Evolutionary conservation across 2,329 filamentous ascomycete species (phyloP).

Genomic region (Apiospora rasikravindrae): DNA sequence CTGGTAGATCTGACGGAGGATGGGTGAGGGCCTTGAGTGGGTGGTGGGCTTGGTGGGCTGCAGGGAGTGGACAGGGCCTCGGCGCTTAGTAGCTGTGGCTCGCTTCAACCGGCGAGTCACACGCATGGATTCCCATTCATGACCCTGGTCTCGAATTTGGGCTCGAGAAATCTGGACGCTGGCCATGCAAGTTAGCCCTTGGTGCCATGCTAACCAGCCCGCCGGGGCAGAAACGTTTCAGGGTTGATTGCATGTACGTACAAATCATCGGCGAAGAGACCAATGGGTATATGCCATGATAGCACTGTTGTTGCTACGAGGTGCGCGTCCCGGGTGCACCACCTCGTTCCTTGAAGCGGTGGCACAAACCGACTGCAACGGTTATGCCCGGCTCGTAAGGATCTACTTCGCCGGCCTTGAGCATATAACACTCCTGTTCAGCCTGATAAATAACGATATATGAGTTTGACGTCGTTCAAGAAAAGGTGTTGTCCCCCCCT

Average conservation of each 20-base stretch:
- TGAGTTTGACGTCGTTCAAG: not conserved
- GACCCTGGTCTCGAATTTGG: slow-evolving; percentile 20
- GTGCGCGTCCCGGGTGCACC: slow-evolving; percentile 1
- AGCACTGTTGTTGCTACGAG: slow-evolving; percentile 13
- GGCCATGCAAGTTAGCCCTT: slow-evolving; percentile 22
- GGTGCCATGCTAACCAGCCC: slow-evolving; percentile 10
- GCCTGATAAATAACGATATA: not conserved
- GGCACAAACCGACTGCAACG: slow-evolving; percentile 7
- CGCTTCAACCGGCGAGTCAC: slow-evolving; percentile 49
- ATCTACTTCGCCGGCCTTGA: not conserved
- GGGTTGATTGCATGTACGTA: slow-evolving; percentile 6
- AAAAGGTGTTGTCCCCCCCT: not conserved
- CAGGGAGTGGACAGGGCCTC: slow-evolving; percentile 55
- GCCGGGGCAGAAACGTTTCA: slow-evolving; percentile 16
- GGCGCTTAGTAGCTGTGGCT: slow-evolving; percentile 60
- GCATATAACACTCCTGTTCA: not conserved
- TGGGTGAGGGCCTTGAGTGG: slow-evolving; percentile 28
- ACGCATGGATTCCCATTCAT: slow-evolving; percentile 29
- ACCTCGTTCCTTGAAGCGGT: not conserved
- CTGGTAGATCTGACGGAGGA: slow-evolving; percentile 29
- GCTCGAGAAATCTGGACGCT: slow-evolving; percentile 12
- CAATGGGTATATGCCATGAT: slow-evolving; percentile 18
- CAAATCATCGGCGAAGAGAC: not conserved
- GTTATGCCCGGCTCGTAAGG: slow-evolving; percentile 6
- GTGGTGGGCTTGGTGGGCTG: slow-evolving; percentile 42